Evolutionary conservation across 2,329 filamentous ascomycete species (phyloP).

Genomic region (Tolypocladium album): DNA sequence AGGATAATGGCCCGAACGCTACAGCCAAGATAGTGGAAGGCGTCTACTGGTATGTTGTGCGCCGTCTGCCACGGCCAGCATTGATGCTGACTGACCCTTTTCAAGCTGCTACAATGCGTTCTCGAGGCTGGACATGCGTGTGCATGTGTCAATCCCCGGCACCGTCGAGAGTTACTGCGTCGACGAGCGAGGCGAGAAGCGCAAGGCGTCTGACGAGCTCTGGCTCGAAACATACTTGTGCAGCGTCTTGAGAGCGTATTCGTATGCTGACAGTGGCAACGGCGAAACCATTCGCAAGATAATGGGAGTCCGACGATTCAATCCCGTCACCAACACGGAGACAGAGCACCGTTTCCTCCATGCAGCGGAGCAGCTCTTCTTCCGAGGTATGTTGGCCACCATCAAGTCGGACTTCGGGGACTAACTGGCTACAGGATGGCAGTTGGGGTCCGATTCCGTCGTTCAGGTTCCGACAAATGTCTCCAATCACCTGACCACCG

Average conservation of each 20-base stretch:
- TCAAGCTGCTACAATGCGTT: slow-evolving; percentile 93
- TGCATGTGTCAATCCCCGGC: slow-evolving; percentile 93
- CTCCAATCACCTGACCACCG: slow-evolving; percentile 90
- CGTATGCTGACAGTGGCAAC: slow-evolving; percentile 90
- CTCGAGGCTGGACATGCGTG: slow-evolving; percentile 94
- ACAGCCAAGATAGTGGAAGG: slow-evolving; percentile 82
- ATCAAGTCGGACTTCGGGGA: neutral
- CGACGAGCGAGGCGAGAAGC: slow-evolving; percentile 91
- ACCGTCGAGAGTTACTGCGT: slow-evolving; percentile 96
- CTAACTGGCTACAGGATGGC: slow-evolving; percentile 55
- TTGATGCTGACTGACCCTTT: slow-evolving; percentile 6
- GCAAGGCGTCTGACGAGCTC: slow-evolving; percentile 82
- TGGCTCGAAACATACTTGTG: slow-evolving; percentile 98
- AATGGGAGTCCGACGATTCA: slow-evolving; percentile 92
- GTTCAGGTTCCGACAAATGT: slow-evolving; percentile 97
- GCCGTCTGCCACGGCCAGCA: neutral
- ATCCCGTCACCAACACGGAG: slow-evolving; percentile 96
- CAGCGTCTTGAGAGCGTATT: slow-evolving; percentile 86
- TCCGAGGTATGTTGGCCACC: slow-evolving; percentile 53
- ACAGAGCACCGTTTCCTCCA: slow-evolving; percentile 93
- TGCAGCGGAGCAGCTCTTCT: slow-evolving; percentile 89
- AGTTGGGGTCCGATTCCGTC: slow-evolving; percentile 90
- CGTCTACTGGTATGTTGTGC: slow-evolving; percentile 66
- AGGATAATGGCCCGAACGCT: slow-evolving; percentile 62
- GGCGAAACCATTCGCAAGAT: slow-evolving; percentile 95